phyloP scores from a whole-genome alignment of 2,329 filamentous ascomycete species.

The Tothia fuscella region DNA sequence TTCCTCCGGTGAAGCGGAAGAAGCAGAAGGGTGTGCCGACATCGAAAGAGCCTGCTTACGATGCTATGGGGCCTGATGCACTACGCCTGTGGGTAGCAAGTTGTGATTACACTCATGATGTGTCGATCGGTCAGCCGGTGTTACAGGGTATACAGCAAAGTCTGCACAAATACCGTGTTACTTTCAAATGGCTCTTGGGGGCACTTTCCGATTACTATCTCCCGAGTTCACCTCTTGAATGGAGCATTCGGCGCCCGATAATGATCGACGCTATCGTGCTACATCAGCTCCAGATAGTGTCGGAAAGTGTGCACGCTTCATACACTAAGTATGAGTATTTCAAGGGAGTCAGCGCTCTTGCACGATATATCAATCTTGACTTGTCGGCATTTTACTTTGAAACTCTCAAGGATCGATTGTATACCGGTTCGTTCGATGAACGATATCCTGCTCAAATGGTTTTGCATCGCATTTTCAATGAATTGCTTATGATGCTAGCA shows the following conservation, averaged over 20 bases:
- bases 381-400: slow-evolving; percentile 93
- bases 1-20: slow-evolving; percentile 56
- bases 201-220: slow-evolving; percentile 31
- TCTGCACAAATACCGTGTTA: slow-evolving; percentile 78
- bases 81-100: slow-evolving; percentile 84
- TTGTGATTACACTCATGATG: slow-evolving; percentile 82
- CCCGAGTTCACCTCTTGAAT: not conserved
- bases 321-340: slow-evolving; percentile 71
- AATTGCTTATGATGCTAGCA: slow-evolving; percentile 65
- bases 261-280: slow-evolving; percentile 61
- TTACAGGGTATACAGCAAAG: slow-evolving; percentile 64
- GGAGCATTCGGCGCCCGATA: not conserved
- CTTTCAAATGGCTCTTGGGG: slow-evolving; percentile 81
- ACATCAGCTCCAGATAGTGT: slow-evolving; percentile 56
- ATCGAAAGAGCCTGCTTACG: slow-evolving; percentile 35
- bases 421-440: slow-evolving; percentile 63
- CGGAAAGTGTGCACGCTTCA: slow-evolving; percentile 50
- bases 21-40: slow-evolving; percentile 39
- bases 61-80: slow-evolving; percentile 73
- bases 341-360: slow-evolving; percentile 60
- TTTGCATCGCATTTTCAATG: slow-evolving; percentile 51
- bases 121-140: slow-evolving; percentile 67
- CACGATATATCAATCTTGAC: slow-evolving; percentile 69
- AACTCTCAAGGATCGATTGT: slow-evolving; percentile 79
- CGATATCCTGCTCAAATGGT: slow-evolving; percentile 45